phyloP scores from a whole-genome alignment of 345 rosid species.

The Toxicodendron radicans region DNA sequence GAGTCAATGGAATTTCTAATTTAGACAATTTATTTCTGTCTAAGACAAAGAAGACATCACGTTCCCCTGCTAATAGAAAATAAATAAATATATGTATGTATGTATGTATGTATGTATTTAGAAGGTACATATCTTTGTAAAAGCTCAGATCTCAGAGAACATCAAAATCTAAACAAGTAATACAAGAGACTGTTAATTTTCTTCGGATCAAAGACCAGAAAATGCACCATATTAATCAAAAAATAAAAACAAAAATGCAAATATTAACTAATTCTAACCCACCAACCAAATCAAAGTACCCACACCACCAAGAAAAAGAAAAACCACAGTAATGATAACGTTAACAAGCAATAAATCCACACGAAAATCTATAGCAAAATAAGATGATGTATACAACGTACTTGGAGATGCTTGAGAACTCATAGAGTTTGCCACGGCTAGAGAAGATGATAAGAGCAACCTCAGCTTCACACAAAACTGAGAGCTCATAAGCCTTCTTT shows the following conservation, averaged over 20 bases:
- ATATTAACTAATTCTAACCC: neutral
- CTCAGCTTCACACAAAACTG: slow-evolving; percentile 49
- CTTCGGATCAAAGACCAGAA: neutral
- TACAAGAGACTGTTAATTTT: neutral
- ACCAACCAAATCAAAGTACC: neutral
- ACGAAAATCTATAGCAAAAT: neutral
- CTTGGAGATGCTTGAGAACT: slow-evolving; percentile 60
- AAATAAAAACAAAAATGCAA: neutral
- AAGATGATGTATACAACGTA: slow-evolving; percentile 2
- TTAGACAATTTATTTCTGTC: neutral
- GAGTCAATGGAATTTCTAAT: neutral
- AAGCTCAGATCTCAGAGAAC: neutral
- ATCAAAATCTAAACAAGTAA: neutral
- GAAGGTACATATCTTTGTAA: neutral
- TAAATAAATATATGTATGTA: too few species aligned
- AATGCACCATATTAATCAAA: neutral
- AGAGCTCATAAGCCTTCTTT: slow-evolving; percentile 54
- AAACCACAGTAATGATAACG: neutral
- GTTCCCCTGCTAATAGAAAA: neutral
- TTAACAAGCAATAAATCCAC: neutral
- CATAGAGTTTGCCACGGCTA: slow-evolving; percentile 62
- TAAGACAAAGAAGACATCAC: neutral
- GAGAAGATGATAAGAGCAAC: slow-evolving; percentile 72
- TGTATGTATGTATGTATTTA: too few species aligned
- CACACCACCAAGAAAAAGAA: neutral